Evolutionary conservation across 2,329 filamentous ascomycete species (phyloP).

Genomic region (Calonectria pteridis): DNA sequence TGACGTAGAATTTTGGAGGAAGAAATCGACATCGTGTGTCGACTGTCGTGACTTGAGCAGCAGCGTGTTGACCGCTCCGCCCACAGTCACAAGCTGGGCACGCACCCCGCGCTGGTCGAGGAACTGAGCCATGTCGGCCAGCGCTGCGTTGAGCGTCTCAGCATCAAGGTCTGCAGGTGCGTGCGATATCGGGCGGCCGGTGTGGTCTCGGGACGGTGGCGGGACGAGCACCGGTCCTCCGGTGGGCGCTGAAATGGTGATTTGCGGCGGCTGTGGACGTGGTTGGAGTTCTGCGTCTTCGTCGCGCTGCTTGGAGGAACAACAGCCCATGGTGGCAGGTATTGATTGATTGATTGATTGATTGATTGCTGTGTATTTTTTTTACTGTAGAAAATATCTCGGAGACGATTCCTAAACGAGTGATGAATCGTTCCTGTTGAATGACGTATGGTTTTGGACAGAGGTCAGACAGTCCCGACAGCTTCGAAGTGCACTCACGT

Average conservation of each 20-base stretch:
- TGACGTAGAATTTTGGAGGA: not conserved
- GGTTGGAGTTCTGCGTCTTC: not conserved
- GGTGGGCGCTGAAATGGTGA: not conserved
- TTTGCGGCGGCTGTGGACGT: not conserved
- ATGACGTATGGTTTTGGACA: not conserved
- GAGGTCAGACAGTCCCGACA: not conserved
- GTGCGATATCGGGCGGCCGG: not conserved
- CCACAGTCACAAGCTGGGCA: not conserved
- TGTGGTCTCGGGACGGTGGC: not conserved
- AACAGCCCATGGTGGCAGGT: not conserved
- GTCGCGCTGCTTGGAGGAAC: not conserved
- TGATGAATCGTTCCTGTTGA: not conserved
- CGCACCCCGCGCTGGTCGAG: not conserved
- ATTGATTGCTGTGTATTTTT: not conserved
- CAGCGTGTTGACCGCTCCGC: not conserved
- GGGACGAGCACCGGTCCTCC: not conserved
- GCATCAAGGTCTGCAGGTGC: not conserved
- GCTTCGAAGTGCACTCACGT: not conserved
- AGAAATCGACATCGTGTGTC: not conserved
- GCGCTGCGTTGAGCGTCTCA: not conserved
- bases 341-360: not conserved
- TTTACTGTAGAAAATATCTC: not conserved
- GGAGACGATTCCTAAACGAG: not conserved
- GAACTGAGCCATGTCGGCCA: not conserved
- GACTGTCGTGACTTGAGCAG: not conserved